Conservation (phyloP, 202 grass and related monocot genomes). For the Eragrostis tef region DNA sequence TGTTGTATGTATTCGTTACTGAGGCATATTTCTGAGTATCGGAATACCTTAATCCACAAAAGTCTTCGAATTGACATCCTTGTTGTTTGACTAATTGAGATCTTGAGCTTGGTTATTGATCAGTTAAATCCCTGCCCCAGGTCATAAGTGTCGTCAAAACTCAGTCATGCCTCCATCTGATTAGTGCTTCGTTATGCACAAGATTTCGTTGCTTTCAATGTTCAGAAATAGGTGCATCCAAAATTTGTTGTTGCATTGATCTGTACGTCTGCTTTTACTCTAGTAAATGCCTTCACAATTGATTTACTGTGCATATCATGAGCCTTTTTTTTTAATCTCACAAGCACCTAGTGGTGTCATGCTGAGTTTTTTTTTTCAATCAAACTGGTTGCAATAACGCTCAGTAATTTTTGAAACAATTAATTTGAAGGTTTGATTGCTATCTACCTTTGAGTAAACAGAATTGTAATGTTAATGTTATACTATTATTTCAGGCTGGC, state of each 20-base stretch:
- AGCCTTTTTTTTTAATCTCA: neutral
- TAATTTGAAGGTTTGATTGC: neutral
- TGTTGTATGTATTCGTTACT: neutral
- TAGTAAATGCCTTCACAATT: neutral
- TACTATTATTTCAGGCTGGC: neutral
- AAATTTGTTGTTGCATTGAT: neutral
- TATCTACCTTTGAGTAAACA: neutral
- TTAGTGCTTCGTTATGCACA: constrained; percentile 3
- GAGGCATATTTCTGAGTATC: neutral
- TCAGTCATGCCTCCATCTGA: constrained; percentile 3
- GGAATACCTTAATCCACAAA: neutral
- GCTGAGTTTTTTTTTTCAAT: neutral
- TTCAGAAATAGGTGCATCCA: neutral
- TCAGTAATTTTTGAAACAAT: neutral
- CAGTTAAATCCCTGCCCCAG: neutral
- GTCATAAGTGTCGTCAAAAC: constrained; percentile 23
- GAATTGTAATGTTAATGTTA: neutral
- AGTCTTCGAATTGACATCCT: neutral
- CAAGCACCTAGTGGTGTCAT: neutral
- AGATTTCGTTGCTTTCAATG: neutral
- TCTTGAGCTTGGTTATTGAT: neutral
- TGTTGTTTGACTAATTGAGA: neutral
- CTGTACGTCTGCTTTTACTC: constrained; percentile 1
- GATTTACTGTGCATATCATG: neutral
- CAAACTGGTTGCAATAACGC: neutral